phyloP scores from a whole-genome alignment of 352 stramenopile species.

The Phytophthora aleatoria region DNA sequence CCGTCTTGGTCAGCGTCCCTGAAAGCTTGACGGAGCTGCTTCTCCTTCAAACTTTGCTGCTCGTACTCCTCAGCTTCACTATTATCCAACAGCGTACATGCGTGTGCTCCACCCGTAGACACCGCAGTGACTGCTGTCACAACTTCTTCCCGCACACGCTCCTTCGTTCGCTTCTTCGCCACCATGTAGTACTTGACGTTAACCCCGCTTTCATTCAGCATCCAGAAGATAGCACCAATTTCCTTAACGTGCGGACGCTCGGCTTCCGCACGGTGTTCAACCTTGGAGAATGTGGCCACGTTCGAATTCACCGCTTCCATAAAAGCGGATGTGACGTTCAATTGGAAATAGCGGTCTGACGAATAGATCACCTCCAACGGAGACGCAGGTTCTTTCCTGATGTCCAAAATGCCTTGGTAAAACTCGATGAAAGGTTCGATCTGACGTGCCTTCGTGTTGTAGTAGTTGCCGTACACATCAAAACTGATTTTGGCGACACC shows the following conservation, averaged over 20 bases:
- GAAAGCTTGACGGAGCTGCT: constrained; percentile 83
- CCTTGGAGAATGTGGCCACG: constrained; percentile 67
- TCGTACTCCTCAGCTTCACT: constrained; percentile 79
- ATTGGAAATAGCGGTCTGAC: constrained; percentile 84
- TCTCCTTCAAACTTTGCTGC: constrained; percentile 85
- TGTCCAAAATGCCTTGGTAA: constrained; percentile 77
- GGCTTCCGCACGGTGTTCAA: constrained; percentile 45
- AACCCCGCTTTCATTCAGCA: constrained; percentile 82
- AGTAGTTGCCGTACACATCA: constrained; percentile 89
- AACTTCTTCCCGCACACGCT: constrained; percentile 53
- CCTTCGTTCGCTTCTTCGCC: constrained; percentile 67
- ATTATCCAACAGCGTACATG: constrained; percentile 66
- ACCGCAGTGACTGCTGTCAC: constrained; percentile 63
- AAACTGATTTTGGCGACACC: constrained; percentile 80
- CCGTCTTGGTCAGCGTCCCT: constrained; percentile 72
- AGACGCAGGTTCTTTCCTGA: constrained; percentile 74
- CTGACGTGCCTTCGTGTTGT: constrained; percentile 77
- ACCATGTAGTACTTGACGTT: constrained; percentile 86
- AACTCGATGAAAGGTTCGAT: constrained; percentile 88
- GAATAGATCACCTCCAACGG: constrained; percentile 75
- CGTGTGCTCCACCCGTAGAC: constrained; percentile 47
- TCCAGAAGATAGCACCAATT: constrained; percentile 83
- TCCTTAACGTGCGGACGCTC: constrained; percentile 83
- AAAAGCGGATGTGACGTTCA: constrained; percentile 86
- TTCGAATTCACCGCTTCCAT: constrained; percentile 82